Evolutionary conservation across 1,284 basidiomycete species (phyloP).

Genomic region (Ustilago esculenta): DNA sequence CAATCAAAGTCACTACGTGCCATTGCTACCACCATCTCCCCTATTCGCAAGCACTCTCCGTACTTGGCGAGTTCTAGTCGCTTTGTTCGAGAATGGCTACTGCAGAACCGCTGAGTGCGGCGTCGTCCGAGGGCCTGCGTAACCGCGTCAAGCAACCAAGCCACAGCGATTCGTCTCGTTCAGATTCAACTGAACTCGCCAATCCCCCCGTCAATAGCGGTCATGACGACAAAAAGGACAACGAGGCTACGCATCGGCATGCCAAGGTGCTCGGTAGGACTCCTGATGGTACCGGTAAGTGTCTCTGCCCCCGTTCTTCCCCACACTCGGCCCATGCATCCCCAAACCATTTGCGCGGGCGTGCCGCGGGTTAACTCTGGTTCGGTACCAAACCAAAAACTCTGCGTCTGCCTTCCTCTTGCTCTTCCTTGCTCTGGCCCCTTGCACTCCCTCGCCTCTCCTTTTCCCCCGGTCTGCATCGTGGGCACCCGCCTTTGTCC

Average conservation of each 20-base stretch:
- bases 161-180: conserved; percentile 12
- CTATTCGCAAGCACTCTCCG: no score
- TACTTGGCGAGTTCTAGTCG: background rate
- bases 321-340: conserved; percentile 19
- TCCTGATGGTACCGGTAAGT: conserved; percentile 46
- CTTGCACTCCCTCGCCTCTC: no score
- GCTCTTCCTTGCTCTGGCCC: background rate
- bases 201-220: background rate
- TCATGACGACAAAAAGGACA: conserved; percentile 4
- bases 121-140: conserved; percentile 34
- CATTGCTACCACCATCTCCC: background rate
- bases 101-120: conserved; percentile 1
- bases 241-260: conserved; percentile 1
- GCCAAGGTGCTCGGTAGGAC: conserved; percentile 44
- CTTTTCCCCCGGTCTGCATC: no score
- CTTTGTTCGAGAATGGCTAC: conserved; percentile 18
- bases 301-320: conserved; percentile 1
- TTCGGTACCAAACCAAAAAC: background rate
- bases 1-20: background rate
- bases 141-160: conserved; percentile 19
- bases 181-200: conserved; percentile 21
- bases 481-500: no score
- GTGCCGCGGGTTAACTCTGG: conserved; percentile 41
- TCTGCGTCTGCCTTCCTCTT: background rate
- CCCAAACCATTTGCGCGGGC: conserved; percentile 1